Evolutionary conservation across 768 basidiomycete species (phyloP), one percentile per base, ranked within the genome.

Genomic region (Suillus subluteus): DNA sequence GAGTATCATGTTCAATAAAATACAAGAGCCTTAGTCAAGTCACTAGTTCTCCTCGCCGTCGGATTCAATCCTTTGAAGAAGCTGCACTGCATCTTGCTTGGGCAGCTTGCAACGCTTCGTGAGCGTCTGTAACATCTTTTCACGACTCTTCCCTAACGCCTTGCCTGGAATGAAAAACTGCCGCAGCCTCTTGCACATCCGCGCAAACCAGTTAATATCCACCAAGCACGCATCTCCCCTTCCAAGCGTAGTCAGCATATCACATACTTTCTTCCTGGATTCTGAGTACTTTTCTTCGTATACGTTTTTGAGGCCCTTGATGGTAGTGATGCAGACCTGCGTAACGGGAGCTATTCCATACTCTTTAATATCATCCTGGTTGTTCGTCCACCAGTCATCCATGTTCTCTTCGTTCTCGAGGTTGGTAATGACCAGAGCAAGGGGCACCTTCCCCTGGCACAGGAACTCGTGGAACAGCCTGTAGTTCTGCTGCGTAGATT

Each of bases 301-400:
- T 5, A 3, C 40, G 4, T 38, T 32, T 7, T 8, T 26, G 38
- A 48, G 59, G 59, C 64, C 62, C 3, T 26, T 63, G 50, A 71
- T 73, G 7, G 78, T 71, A n/a, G 70, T 52, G 56, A 78, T 73
- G 68, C 78, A 79, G 43, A 75, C 79, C 32, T 79, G 78, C 48
- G 69, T 75, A 55, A 69, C 44, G n/a, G 68, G 66, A 32, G 46
- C 55, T 26, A 81, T 75, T 18, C 67, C 69, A 40, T 65, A 70
- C 7, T 64, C 58, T 4, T 52, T 11, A 50, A 79, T 72, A 35
- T 72, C 67, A 30, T n/a, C 6, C 9, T 66, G n/a, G 56, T 79
- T 81, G 7, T 69, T 18, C 11, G 8, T 35, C 79, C 80, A 80
- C 80, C 80, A 79, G 18, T 66, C 58, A 12, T 79, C 79, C 79